Evolutionary conservation across 2,329 filamentous ascomycete species (phyloP).

Genomic region (Tolypocladium endophyticum): DNA sequence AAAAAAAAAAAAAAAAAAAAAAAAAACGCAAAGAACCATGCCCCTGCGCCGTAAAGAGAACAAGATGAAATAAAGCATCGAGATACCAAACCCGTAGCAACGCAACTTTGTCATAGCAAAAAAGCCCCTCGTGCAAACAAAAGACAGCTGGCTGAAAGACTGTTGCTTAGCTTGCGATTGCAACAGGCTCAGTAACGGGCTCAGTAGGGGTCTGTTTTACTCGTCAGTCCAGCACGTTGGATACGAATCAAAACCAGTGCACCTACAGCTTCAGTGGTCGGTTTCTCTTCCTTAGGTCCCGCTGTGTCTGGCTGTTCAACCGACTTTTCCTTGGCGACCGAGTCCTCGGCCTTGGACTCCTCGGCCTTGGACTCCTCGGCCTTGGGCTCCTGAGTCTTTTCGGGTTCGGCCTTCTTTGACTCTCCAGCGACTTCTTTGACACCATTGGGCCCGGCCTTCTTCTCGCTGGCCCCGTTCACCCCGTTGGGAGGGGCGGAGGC

Average conservation of each 20-base stretch:
- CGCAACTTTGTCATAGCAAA: not conserved
- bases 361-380: slow-evolving; percentile 4
- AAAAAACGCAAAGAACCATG: slow-evolving; percentile 7
- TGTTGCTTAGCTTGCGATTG: not conserved
- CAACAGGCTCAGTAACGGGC: not conserved
- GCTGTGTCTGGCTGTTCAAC: slow-evolving; percentile 8
- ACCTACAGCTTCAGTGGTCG: not conserved
- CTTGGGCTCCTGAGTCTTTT: slow-evolving; percentile 5
- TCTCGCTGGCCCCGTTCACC: slow-evolving; percentile 31
- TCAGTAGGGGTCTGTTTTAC: not conserved
- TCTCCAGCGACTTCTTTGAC: slow-evolving; percentile 27
- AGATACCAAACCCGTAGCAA: not conserved
- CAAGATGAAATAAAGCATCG: not conserved
- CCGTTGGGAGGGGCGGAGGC: slow-evolving; percentile 31
- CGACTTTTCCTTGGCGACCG: slow-evolving; percentile 9
- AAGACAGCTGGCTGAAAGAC: not conserved
- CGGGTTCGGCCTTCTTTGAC: slow-evolving; percentile 19
- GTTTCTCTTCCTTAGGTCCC: not conserved
- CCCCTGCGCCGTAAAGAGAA: slow-evolving; percentile 16
- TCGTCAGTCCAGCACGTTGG: not conserved
- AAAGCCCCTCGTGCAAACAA: not conserved
- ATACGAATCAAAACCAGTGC: not conserved
- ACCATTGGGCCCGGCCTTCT: slow-evolving; percentile 24
- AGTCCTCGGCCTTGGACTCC: slow-evolving; percentile 9
- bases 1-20: too few relatives aligned